These are phyloP conservation scores for Piper longum DNA, from an alignment of 164 flowering plant species.

Conservation along the genomic window DNA sequence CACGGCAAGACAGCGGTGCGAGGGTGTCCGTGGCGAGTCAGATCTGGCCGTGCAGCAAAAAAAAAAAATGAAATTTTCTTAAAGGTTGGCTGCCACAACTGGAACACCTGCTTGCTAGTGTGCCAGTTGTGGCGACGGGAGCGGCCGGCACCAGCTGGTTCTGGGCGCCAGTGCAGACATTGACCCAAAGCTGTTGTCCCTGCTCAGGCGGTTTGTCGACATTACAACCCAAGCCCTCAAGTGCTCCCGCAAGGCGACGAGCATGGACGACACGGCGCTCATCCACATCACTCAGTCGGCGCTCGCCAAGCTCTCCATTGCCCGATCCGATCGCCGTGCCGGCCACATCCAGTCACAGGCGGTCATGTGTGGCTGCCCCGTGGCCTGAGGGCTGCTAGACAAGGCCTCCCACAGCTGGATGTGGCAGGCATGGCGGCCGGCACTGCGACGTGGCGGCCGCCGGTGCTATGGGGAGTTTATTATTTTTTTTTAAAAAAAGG, in stretches of 20 bases:
- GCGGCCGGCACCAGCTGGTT: conserved; percentile 12
- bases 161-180: conserved; percentile 13
- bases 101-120: conserved; percentile 17
- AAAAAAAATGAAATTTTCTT: no score
- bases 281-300: conserved; percentile 5
- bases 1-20: no score
- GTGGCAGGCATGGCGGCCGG: no score
- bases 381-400: no score
- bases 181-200: conserved; percentile 6
- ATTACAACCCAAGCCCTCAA: conserved; percentile 16
- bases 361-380: no score
- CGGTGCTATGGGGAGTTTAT: no score
- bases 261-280: conserved; percentile 11
- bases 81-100: conserved; percentile 9
- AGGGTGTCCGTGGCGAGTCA: no score
- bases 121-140: conserved; percentile 13
- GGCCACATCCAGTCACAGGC: no score
- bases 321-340: conserved; percentile 12
- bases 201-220: conserved; percentile 14
- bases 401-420: no score
- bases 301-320: conserved; percentile 10
- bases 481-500: no score
- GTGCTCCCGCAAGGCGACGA: conserved; percentile 13
- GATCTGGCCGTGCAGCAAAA: no score
- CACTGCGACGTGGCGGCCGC: no score